Base-by-base conservation (phyloP, 164 flowering plant species). In the Magnolia kwangsiensis region DNA sequence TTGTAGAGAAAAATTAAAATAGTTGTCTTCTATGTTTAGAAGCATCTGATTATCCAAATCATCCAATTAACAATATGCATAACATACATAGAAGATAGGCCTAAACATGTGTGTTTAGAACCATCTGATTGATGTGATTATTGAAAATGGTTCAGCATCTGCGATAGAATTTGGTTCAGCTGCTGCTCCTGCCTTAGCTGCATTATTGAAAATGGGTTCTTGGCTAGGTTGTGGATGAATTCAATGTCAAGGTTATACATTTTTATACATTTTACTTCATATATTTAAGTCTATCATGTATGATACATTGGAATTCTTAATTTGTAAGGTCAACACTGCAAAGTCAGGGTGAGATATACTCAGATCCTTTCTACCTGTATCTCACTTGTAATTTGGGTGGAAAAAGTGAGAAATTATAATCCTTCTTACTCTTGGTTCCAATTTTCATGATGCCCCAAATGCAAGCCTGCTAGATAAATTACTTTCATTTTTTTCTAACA, bases 151-250 rank as follows among this genome's bases (percentile, higher is more conserved):
- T 23, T 23, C 24, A 76, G 97, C 99, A 77, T 94, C 98, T 78
- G 88, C 98, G 31, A 87, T 96, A 76, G 99, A 94, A 83, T 96
- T 91, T 89, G 98, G 99, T 78, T 93, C 99, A 81, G 99, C 98
- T 84, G 91, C 88, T 81, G 97, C 99, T 75, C 98, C 97, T 86
- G 99, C 98, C 59, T 85, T 96, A 86, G 88, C 94, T 64, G 96
- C 99, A 74, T 77, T 96, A 69, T 80, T 96, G 84, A 96, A 96
- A 83, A 88, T 96, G 97, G 98, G 97, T 63, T 91, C 98, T 65
- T 94, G 99, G 98, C 91, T 94, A n/a, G n/a, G n/a, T 78, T 85
- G 8, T 92, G 70, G 98, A 94, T 77, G 99, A 96, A 70, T 94
- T 90, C 78, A 81, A 74, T 82, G 78, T 76, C 65, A 94, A 94